Percentiles rank a stretch among this genome's conserved stretches.
phyloP scores from a whole-genome alignment of 805 yeast species.

The Kodamaea jinghongensis region DNA sequence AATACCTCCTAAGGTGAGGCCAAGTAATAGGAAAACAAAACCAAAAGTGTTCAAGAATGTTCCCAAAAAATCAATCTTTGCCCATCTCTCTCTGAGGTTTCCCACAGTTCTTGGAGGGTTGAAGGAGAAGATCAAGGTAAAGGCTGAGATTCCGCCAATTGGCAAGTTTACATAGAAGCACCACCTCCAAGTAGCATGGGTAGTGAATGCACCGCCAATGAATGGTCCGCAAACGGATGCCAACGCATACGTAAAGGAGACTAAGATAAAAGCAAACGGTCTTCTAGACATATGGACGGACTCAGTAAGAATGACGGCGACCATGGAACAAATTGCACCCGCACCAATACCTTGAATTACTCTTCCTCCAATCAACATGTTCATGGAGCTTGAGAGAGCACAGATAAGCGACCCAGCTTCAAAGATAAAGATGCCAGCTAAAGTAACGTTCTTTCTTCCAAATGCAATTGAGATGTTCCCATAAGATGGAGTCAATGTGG shows the following conservation, averaged over 20 bases:
- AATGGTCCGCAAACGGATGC: constrained; percentile 61
- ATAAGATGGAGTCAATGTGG: constrained; percentile 53
- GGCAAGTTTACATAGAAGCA: constrained; percentile 64
- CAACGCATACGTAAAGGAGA: constrained; percentile 45
- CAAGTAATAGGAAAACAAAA: constrained; percentile 45
- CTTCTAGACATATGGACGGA: constrained; percentile 44
- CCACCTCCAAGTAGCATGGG: constrained; percentile 70
- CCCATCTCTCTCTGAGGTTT: constrained; percentile 33
- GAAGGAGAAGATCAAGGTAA: constrained; percentile 38
- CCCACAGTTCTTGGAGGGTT: constrained; percentile 48
- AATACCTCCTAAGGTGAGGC: constrained; percentile 54
- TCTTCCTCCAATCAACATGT: constrained; percentile 67
- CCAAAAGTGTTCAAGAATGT: constrained; percentile 42
- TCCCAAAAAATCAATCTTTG: constrained; percentile 49
- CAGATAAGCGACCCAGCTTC: constrained; percentile 60
- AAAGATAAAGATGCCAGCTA: constrained; percentile 50
- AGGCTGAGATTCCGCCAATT: constrained; percentile 52
- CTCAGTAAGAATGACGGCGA: constrained; percentile 56
- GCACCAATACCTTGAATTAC: constrained; percentile 71
- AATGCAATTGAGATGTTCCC: constrained; percentile 55
- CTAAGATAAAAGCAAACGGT: constrained; percentile 35
- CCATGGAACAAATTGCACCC: constrained; percentile 61
- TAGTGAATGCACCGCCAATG: constrained; percentile 63
- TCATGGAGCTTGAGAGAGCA: constrained; percentile 55
- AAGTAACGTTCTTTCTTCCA: constrained; percentile 53